phyloP scores from a whole-genome alignment of 495 filamentous ascomycete genomes.

The Neurospora hispaniola region DNA sequence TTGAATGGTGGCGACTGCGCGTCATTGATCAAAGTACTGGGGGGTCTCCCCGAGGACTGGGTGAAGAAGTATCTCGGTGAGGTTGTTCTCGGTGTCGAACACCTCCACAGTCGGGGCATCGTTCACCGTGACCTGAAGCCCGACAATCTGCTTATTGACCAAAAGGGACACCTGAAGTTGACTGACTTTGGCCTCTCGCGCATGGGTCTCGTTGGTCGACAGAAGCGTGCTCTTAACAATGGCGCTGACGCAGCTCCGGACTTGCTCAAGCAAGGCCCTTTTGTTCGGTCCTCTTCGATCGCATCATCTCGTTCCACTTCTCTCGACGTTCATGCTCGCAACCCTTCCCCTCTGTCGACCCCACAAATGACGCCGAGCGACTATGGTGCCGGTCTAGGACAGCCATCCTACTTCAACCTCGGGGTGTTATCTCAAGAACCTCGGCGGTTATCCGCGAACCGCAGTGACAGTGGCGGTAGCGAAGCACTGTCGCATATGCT shows the following conservation, averaged over 20 bases:
- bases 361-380: conserved; percentile 82
- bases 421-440: conserved; percentile 60
- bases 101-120: conserved; percentile 87
- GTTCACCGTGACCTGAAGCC: conserved; percentile 96
- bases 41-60: conserved; percentile 90
- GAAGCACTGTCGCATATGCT: conserved; percentile 80
- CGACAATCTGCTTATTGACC: conserved; percentile 94
- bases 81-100: conserved; percentile 88
- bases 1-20: conserved; percentile 96
- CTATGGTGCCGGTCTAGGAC: conserved; percentile 46
- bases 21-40: conserved; percentile 87
- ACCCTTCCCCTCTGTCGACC: conserved; percentile 67
- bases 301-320: conserved; percentile 93
- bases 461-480: conserved; percentile 85
- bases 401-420: conserved; percentile 91
- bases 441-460: conserved; percentile 71
- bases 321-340: conserved; percentile 70
- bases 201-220: conserved; percentile 93
- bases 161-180: conserved; percentile 90
- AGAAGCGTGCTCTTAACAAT: conserved; percentile 82
- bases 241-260: conserved; percentile 76
- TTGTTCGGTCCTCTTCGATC: conserved; percentile 72
- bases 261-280: conserved; percentile 83
- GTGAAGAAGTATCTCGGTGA: conserved; percentile 93
- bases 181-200: conserved; percentile 96